Evolutionary conservation across 371 early-diverging fungal genomes (phyloP).

Genomic region (Syncephalastrum sp.): DNA sequence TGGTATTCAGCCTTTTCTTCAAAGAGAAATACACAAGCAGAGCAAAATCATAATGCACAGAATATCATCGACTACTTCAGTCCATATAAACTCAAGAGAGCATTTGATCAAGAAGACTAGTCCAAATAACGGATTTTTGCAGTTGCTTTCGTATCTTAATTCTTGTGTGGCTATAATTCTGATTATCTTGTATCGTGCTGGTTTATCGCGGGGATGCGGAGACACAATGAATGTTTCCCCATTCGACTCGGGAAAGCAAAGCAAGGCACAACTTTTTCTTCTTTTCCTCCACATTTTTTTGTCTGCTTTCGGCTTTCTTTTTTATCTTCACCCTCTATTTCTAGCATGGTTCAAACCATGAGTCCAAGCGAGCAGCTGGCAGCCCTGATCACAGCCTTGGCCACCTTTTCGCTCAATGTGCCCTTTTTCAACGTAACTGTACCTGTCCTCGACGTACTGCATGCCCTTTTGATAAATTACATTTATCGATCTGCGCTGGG

Average conservation of each 20-base stretch:
- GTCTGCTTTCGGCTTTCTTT: background rate
- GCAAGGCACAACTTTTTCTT: background rate
- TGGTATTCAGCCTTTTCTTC: no score
- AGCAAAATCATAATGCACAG: no score
- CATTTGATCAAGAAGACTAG: background rate
- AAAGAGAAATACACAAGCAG: no score
- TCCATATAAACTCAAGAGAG: no score
- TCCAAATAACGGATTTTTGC: background rate
- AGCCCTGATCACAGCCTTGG: background rate
- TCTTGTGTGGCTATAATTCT: background rate
- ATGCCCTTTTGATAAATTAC: conserved; percentile 53
- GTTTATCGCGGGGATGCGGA: background rate
- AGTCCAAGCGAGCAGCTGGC: no score
- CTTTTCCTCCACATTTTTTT: background rate
- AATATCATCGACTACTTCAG: no score
- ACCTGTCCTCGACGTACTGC: conserved; percentile 48
- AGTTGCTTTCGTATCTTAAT: no score
- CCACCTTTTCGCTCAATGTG: conserved; percentile 19
- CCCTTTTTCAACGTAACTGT: conserved; percentile 24
- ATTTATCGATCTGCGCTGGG: conserved; percentile 53
- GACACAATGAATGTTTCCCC: no score
- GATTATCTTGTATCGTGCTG: background rate
- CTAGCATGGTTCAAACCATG: no score
- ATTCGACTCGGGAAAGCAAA: no score
- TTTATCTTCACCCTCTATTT: background rate